A percentile compares a stretch with the other conserved stretches of the same genome.
Evolutionary conservation across 371 early-diverging fungal genomes (phyloP).

Genomic region (Mortierella sp.): DNA sequence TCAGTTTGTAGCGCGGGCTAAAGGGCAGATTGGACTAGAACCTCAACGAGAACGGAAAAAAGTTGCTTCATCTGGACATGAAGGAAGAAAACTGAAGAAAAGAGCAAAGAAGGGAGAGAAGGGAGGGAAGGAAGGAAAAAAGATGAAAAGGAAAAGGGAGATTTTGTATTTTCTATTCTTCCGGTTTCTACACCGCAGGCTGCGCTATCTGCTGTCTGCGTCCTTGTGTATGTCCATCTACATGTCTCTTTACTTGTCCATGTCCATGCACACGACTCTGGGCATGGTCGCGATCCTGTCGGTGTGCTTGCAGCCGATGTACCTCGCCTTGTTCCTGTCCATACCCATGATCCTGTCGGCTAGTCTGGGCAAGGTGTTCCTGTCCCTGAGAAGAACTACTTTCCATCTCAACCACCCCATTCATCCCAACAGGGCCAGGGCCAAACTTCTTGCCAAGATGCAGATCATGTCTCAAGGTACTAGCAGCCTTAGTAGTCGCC

Average conservation of each 20-base stretch:
- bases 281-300: neutral
- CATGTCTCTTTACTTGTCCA: too few species aligned
- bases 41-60: too few species aligned
- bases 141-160: neutral
- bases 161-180: neutral
- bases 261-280: neutral
- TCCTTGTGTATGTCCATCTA: neutral
- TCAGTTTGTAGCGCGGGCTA: too few species aligned
- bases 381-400: too few species aligned
- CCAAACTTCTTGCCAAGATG: conserved; percentile 17
- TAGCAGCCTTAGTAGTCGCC: conserved; percentile 23
- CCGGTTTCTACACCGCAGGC: neutral
- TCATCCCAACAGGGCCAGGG: neutral
- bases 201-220: neutral
- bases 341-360: neutral
- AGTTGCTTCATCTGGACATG: too few species aligned
- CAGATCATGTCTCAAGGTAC: neutral
- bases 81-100: too few species aligned
- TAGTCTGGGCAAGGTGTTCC: too few species aligned
- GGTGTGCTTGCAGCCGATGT: neutral
- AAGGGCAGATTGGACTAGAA: too few species aligned
- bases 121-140: neutral
- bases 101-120: neutral
- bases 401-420: too few species aligned
- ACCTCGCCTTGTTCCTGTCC: neutral